Conservation (phyloP, 139 green algal genomes). For the Yamagishiella unicocca region DNA sequence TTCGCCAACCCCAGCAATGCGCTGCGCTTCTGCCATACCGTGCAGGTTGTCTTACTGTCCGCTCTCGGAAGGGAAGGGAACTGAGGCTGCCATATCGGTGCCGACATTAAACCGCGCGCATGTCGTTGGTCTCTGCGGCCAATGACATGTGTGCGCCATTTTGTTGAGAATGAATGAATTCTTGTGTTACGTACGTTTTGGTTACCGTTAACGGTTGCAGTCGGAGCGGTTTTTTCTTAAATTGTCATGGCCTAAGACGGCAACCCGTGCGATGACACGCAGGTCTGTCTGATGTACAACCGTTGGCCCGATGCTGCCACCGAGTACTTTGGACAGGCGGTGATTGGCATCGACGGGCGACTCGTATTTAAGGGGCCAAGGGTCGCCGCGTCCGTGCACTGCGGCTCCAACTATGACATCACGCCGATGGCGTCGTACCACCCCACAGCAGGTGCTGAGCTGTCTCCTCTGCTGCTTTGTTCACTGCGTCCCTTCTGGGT, state of each 20-base stretch:
- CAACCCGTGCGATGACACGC: too few relatives aligned
- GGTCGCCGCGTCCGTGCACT: conserved; percentile 79
- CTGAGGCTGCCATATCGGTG: not conserved
- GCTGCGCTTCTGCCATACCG: conserved; percentile 81
- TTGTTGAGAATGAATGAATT: too few relatives aligned
- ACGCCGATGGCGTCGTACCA: conserved; percentile 33
- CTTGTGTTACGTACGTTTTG: too few relatives aligned
- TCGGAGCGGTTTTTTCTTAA: too few relatives aligned
- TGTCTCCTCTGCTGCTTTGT: too few relatives aligned
- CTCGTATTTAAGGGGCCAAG: conserved; percentile 78
- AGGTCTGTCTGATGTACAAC: conserved; percentile 65
- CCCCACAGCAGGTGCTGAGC: conserved; percentile 40
- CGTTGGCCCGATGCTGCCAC: conserved; percentile 66
- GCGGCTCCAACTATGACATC: conserved; percentile 36
- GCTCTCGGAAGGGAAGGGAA: not conserved
- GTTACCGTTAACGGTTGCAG: too few relatives aligned
- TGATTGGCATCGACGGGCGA: conserved; percentile 74
- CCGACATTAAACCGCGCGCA: too few relatives aligned
- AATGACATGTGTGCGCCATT: too few relatives aligned
- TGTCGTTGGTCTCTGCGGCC: too few relatives aligned
- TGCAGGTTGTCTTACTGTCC: conserved; percentile 41
- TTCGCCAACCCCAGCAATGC: conserved; percentile 76
- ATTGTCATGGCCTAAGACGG: too few relatives aligned
- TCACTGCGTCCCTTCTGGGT: too few relatives aligned
- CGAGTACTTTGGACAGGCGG: conserved; percentile 62